A percentile compares a stretch with the other conserved stretches of the same genome.
Conservation (phyloP, 352 stramenopile genomes). For the Globisporangium paddicum region DNA sequence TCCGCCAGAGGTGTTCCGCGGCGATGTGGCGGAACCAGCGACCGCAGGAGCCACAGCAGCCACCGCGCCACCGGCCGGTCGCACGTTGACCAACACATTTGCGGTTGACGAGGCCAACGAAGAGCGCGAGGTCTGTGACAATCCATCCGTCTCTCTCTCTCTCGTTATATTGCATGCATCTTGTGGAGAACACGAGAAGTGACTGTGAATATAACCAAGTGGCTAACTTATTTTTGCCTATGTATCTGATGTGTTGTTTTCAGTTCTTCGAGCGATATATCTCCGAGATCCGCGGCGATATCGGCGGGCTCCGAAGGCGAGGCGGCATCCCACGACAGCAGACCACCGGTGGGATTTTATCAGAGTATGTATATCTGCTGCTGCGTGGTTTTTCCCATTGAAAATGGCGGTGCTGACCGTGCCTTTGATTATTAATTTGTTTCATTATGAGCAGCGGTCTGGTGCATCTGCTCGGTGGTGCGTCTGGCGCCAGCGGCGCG, state of each 20-base stretch:
- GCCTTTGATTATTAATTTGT: neutral
- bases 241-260: neutral
- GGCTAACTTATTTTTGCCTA: neutral
- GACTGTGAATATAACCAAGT: neutral
- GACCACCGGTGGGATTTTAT: constrained; percentile 8
- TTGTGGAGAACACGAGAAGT: neutral
- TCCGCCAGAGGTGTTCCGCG: constrained; percentile 47
- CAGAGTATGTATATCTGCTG: too few species aligned
- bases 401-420: neutral
- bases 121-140: constrained; percentile 11
- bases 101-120: constrained; percentile 3
- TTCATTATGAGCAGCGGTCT: constrained; percentile 22
- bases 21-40: constrained; percentile 6
- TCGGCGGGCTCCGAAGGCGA: constrained; percentile 17
- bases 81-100: neutral
- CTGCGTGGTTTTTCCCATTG: neutral
- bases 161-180: neutral
- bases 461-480: constrained; percentile 40
- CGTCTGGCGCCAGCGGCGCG: constrained; percentile 5
- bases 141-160: neutral
- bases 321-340: constrained; percentile 6
- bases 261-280: constrained; percentile 19
- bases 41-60: neutral
- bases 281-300: constrained; percentile 31
- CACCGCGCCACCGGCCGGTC: neutral